Base-by-base conservation (phyloP, 1,139 yeast genomes). In the Keqinozyma sinolaborantium region DNA sequence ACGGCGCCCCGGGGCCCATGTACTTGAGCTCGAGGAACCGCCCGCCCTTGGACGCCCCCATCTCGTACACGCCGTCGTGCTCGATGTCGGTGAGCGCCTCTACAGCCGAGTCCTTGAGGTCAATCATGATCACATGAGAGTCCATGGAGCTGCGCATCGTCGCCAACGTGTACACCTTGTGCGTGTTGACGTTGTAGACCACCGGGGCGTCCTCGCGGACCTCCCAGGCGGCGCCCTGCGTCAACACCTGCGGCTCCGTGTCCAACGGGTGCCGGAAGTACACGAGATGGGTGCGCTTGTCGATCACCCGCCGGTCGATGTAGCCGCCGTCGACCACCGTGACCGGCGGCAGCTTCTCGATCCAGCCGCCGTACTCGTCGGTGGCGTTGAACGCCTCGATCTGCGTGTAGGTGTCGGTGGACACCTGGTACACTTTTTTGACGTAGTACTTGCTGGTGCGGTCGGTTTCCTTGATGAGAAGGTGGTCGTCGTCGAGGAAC, bases 281-380 rank as follows among this genome's bases (percentile, higher is more conserved):
- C 1, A 81, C 95, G 28, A 92, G 56, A 47, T 86, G 95, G 34
- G 76, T 77, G 47, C 83, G 81, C 34, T 79, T 71, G 31, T 52
- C 35, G 19, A 70, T 70, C n/a, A 80, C 79, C 8, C 83, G 64
- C 4, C 79, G 71, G 50, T 92, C 97, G 32, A 92, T 64, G 50
- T 85, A 92, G 1, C 90, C 84, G 30, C 64, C 65, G 0, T 58
- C 58, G 64, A 39, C 72, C 2, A 35, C 39, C 0, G 63, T 51
- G 1, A 69, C 41, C 5, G 69, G 64, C n/a, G 56, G 46, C 27
- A 59, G 52, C 34, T 63, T 59, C 34, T 70, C 81, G 47, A 61
- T 61, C 88, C 76, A 75, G 0, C 90, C 92, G 29, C 62, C 55
- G 45, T 70, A 79, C 9, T 70, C 64, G 2, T 80, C 67, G 4